Base-by-base conservation (phyloP, 169 alveolate genomes). In the Theileria annulata region DNA sequence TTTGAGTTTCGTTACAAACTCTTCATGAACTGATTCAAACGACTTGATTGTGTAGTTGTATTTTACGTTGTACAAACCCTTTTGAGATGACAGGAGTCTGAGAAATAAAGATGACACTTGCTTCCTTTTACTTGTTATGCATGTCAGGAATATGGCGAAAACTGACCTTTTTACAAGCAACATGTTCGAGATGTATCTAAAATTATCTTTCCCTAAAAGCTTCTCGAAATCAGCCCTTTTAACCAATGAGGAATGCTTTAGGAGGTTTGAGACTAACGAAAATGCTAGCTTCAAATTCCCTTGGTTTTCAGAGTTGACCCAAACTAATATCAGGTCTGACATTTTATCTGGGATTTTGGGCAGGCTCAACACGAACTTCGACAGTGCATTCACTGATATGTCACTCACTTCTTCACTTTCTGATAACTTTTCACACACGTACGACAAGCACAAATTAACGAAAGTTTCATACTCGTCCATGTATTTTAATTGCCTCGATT, bases 1-100 rank as follows among this genome's bases (percentile, higher is more conserved):
- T 70, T 3, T 12, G n/a, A 66, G 30, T 76, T 73, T 48, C n/a
- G 0, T 27, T 23, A 74, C 42, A 33, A 80, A 30, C 23, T 42
- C 73, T 3, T 82, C 80, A 37, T 76, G 86, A 10, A 42, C 67
- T 23, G 64, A 15, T 47, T 75, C 86, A n/a, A 3, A 58, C 30
- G 5, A 28, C 35, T 30, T 1, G 0, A 58, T 17, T 37, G 85
- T 82, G 70, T 82, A 82, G 17, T 78, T 42, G 12, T 35, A 5
- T 4, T 73, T 56, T 33, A 17, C 54, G 9, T 64, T 70, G 56
- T 82, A 82, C 25, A 82, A 42, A 33, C 89, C 89, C 58, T 82
- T 82, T 48, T 83, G 85, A 13, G 89, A 82, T 12, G 79, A 69
- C 27, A 82, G n/a, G 28, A 82, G 81, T 62, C 48, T 70, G 58